Evolutionary conservation across 2,329 filamentous ascomycete species (phyloP), one percentile per base, ranked within the genome.

Genomic region (Talaromyces verruculosus): DNA sequence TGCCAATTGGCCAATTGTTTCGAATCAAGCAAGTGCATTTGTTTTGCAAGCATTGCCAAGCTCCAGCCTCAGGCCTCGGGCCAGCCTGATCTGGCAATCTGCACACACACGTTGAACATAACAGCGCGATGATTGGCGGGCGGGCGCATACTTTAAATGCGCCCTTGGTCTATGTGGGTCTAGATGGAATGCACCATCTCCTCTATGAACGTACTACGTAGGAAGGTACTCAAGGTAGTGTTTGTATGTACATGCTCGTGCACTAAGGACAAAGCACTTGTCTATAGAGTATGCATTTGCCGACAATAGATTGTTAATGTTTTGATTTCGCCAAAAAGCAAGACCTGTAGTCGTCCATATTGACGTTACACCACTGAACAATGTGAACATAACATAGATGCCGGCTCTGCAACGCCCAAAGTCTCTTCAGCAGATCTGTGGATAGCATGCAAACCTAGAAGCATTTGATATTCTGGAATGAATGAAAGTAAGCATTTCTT

Each of bases 61-160:
- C 17, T 19, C 17, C 51, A 19, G 51, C 51, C 51, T 55, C 51
- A 19, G 15, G 10, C 25, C 49, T 19, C 15, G 19, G 13, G 49
- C 15, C 25, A n/a, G 49, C 25, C 15, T 25, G 49, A 53, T 30
- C 15, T 7, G 15, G 49, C 15, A n/a, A 3, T 47, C 4, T 47
- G 45, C 1, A 11, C 7, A n/a, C 15, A 43, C 17, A n/a, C 17
- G 30, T 33, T 33, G 19, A 11, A 47, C 45, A 5, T 3, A 15
- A 15, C 45, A 35, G 22, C 13, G 33, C 17, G 33, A 11, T 63
- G 47, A 63, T 63, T 63, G 61, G 61, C 17, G 6, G 33, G 22
- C 47, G 2, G 35, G 4, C 13, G 30, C 61, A 25, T 55, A 63
- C 35, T 28, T 63, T 63, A 63, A 63, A 63, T 63, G 35, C 61